phyloP scores from a whole-genome alignment of 257 asterid species.

The Plectranthus barbatus region DNA sequence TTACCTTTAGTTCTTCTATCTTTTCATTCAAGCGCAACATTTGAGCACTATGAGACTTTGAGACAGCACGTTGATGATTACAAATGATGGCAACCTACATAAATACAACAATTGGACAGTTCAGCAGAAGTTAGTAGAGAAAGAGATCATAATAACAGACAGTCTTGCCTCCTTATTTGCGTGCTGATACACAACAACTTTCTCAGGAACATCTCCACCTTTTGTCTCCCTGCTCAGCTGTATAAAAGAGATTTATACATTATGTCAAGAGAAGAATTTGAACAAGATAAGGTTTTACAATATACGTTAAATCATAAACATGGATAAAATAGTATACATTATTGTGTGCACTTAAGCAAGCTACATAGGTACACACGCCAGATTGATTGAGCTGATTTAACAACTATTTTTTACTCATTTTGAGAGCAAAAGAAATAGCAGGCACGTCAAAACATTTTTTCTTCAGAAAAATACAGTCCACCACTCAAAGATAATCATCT shows the following conservation, averaged over 20 bases:
- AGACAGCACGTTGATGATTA: conserved; percentile 89
- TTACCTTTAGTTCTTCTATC: conserved; percentile 84
- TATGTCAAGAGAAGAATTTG: not conserved
- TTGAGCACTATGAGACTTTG: conserved; percentile 82
- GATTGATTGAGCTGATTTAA: not conserved
- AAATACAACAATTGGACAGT: conserved; percentile 1
- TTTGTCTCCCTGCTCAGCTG: conserved; percentile 69
- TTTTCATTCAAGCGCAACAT: conserved; percentile 71
- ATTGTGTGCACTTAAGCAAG: not conserved
- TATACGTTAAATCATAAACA: too few relatives aligned
- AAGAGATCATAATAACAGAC: not conserved
- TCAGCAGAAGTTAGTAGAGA: not conserved
- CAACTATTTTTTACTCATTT: not conserved
- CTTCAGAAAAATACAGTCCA: too few relatives aligned
- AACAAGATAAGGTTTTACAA: not conserved
- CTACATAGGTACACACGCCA: not conserved
- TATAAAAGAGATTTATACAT: not conserved
- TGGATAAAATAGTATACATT: not conserved
- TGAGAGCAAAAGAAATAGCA: not conserved
- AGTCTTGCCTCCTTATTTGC: conserved; percentile 90
- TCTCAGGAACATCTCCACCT: conserved; percentile 62
- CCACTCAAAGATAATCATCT: not conserved
- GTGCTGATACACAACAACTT: conserved; percentile 55
- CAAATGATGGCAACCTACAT: conserved; percentile 94
- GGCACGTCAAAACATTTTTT: not conserved